These are phyloP conservation scores for Bromus sterilis DNA, from an alignment of 176 grass and related monocot genomes.

Conservation along the genomic window DNA sequence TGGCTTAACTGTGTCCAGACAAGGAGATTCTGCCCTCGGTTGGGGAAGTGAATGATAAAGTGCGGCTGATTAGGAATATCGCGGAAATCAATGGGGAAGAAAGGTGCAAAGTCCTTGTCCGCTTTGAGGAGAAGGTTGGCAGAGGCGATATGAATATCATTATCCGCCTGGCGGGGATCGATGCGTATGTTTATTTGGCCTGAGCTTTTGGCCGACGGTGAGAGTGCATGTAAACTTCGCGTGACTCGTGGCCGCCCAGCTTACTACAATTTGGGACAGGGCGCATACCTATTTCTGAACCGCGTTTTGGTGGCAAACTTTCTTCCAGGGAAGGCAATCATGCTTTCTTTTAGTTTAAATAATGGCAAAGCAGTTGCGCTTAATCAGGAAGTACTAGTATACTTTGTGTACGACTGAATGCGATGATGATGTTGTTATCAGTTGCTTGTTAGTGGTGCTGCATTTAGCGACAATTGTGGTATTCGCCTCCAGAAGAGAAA, in stretches of 20 bases:
- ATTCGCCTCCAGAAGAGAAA: background rate
- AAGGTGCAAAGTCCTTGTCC: conserved; percentile 15
- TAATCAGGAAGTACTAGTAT: background rate
- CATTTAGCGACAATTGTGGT: background rate
- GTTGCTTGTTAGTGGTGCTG: background rate
- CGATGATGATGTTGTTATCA: background rate
- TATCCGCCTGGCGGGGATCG: background rate
- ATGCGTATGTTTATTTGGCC: background rate
- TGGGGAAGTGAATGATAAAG: background rate
- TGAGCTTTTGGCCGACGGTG: conserved; percentile 15
- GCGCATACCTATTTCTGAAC: background rate
- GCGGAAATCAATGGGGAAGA: conserved; percentile 6
- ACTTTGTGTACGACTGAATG: background rate
- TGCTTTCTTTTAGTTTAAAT: background rate
- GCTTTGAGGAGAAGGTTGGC: conserved; percentile 4
- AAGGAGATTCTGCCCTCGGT: background rate
- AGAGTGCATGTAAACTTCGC: background rate
- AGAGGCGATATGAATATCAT: conserved; percentile 12
- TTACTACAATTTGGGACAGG: conserved; percentile 2
- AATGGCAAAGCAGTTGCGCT: background rate
- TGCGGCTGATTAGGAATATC: background rate
- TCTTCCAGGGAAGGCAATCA: background rate
- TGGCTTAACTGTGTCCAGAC: background rate
- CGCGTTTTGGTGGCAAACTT: background rate
- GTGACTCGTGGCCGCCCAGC: background rate